Percentiles rank a stretch among this genome's conserved stretches.
Evolutionary conservation across 208 protist species (phyloP).

Genomic region (Trypanosoma scelopori): DNA sequence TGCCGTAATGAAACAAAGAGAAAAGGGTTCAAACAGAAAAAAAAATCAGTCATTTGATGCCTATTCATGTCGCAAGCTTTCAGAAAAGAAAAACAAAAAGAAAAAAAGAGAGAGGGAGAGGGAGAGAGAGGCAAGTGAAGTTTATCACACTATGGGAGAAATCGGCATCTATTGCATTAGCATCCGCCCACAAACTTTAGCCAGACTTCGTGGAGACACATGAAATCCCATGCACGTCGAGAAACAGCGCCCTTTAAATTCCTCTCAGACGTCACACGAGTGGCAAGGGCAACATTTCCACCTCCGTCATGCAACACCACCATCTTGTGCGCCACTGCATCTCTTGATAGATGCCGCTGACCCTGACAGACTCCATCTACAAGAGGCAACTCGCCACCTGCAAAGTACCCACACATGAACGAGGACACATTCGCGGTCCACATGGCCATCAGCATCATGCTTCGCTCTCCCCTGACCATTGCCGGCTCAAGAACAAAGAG

Average conservation of each 20-base stretch:
- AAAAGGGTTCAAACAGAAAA: too few species aligned
- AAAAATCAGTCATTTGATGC: too few species aligned
- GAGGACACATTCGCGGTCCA: constrained; percentile 15
- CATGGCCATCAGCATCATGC: constrained; percentile 7
- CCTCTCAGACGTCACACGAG: neutral
- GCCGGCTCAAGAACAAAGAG: constrained; percentile 6
- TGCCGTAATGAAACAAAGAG: too few species aligned
- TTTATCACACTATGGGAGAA: too few species aligned
- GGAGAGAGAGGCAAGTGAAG: too few species aligned
- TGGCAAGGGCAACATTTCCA: neutral
- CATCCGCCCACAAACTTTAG: constrained; percentile 17
- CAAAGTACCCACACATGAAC: neutral
- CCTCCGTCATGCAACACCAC: constrained; percentile 3
- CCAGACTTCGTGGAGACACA: constrained; percentile 21
- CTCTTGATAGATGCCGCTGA: neutral
- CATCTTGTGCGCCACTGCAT: neutral
- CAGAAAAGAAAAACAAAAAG: too few species aligned
- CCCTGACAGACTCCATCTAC: constrained; percentile 7
- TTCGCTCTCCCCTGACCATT: neutral
- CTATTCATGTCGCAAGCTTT: too few species aligned
- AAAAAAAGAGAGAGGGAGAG: too few species aligned
- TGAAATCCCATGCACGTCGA: constrained; percentile 12
- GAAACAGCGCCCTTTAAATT: neutral
- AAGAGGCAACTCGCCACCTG: neutral
- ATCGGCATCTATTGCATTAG: neutral